Conservation (phyloP, 257 asterid genomes). For the Gentiana straminea region DNA sequence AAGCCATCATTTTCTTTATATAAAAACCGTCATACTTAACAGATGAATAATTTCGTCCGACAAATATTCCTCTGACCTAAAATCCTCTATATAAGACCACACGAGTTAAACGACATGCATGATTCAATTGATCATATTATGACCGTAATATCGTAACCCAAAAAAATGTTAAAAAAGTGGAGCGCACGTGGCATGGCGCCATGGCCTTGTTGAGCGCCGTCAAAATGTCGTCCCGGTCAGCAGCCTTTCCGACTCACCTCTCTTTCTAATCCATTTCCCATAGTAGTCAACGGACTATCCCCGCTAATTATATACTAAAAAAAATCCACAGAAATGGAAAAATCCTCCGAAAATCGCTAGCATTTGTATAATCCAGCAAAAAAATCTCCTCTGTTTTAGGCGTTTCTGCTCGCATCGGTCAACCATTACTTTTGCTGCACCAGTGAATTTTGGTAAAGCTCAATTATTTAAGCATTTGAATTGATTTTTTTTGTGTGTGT, state of each 20-base stretch:
- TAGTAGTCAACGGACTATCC: conserved; percentile 19
- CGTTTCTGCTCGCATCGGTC: not conserved
- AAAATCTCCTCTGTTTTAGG: not conserved
- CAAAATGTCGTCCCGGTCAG: not conserved
- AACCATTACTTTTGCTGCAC: not conserved
- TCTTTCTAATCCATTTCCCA: conserved; percentile 5
- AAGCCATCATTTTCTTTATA: too few species aligned
- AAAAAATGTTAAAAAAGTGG: too few species aligned
- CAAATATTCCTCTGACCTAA: too few species aligned
- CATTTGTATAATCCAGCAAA: conserved; percentile 7
- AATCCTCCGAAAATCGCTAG: conserved; percentile 19
- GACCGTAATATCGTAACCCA: too few species aligned
- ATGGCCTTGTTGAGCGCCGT: too few species aligned
- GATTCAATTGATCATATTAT: too few species aligned
- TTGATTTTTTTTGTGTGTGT: too few species aligned
- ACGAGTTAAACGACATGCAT: too few species aligned
- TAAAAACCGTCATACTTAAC: too few species aligned
- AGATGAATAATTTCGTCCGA: too few species aligned
- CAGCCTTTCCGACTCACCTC: not conserved
- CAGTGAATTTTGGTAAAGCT: not conserved
- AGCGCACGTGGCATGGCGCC: conserved; percentile 8
- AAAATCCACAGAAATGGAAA: not conserved
- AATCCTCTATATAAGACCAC: too few species aligned
- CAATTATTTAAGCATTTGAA: too few species aligned
- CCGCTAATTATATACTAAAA: not conserved